Base-by-base conservation (phyloP, 768 basidiomycete species). In the Mrakia frigida region DNA sequence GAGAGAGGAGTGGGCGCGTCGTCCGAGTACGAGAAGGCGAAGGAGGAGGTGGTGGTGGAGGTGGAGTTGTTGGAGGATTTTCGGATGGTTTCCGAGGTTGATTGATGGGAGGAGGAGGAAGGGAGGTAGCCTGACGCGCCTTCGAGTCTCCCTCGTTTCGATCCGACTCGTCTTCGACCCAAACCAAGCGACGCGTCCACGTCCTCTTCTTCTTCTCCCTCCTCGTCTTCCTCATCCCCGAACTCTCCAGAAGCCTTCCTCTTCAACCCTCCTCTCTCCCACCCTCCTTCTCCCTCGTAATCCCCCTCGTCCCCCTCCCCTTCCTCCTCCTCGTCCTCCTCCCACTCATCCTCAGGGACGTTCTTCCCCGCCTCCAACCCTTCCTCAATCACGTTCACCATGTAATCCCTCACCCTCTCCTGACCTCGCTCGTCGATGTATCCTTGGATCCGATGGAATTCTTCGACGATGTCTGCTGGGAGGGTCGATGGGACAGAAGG, bases 351-450 rank as follows among this genome's bases (percentile, higher is more conserved):
- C 23, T 53, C 67, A 16, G 33, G 37, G n/a, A 59, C 56, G 41
- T 70, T 37, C 41, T 70, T 67, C 33, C 35, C 56, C 6, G 33
- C 56, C 28, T 73, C 72, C 3, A 43, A 7, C 4, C 74, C 74
- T 1, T 74, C 74, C 11, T 69, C 28, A 41, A 75, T 75, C 39
- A 75, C 68, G 28, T 21, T 31, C 14, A 60, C 14, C 74, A 75
- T 75, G 67, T 52, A 75, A 28, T 75, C 74, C 21, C 74, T 53
- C 11, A 75, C 41, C 21, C 56, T 23, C 52, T 75, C 74, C 37
- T 70, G 69, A 28, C 56, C 41, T 35, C 68, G 52, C 74, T 75
- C 74, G 68, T 75, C 74, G 67, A 75, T 67, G 69, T 75, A 70
- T 50, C 53, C 41, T 16, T 28, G 50, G 53, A 59, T 59, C 23